Base-by-base conservation (phyloP, 2,329 filamentous ascomycete genomes). In the Diaporthe humulicola region DNA sequence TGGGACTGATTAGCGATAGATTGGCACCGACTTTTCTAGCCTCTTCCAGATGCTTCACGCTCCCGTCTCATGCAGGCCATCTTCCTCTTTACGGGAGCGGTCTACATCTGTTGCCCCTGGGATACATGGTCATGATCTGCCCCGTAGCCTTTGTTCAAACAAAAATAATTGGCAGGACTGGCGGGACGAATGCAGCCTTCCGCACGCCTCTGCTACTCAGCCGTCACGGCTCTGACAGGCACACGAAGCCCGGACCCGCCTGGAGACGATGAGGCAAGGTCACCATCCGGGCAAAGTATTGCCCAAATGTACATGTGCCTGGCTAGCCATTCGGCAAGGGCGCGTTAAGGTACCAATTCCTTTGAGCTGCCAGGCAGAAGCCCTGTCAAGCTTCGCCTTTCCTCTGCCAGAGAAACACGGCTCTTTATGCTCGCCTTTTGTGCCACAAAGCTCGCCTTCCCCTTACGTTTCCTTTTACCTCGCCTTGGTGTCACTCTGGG, bases 111-210 rank as follows among this genome's bases (percentile, higher is more conserved):
- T 54, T 71, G 36, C 56, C 60, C 60, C 66, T 50, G 25, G 28
- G 28, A 30, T 60, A 45, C 50, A 57, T 33, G 57, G 67, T 36
- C 58, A 38, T 66, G 30, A 40, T 33, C 67, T 60, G 45, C 33
- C 42, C 69, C 52, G 73, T 52, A 71, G 40, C 70, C 50, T 60
- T 28, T 33, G n/a, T 52, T 25, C 42, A 40, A 71, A 52, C 71
- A 38, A 28, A 67, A 56, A 50, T 73, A n/a, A 61, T 74, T 76
- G 72, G 70, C 10, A 54, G 33, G n/a, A 5, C 28, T 60, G 56
- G 67, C 67, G 72, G 66, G 69, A 74, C 22, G 25, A 58, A 42
- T 76, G 74, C 72, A 72, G 74, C 58, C 67, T 42, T 33, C 74
- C 69, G 72, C 19, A 54, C 60, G 42, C 50, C 60, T 67, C 56